A percentile compares a stretch with the other conserved stretches of the same genome.
phyloP scores from a whole-genome alignment of 352 stramenopile genomes.

The Globisporangium heterothallicum region DNA sequence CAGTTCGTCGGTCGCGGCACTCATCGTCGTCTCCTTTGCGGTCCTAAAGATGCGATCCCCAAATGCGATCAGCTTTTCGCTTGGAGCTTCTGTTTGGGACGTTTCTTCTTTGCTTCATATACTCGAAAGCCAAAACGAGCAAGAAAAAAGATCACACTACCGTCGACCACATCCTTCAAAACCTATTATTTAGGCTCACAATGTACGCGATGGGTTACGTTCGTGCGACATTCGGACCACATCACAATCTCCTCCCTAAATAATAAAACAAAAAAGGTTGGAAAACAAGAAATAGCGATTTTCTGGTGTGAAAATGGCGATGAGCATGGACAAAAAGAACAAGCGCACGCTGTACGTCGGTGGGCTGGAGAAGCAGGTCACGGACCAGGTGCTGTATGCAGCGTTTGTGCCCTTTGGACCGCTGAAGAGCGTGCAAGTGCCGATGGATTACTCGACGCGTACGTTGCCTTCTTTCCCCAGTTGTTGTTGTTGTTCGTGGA shows the following conservation, averaged over 20 bases:
- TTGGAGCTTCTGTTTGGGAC: slow-evolving; percentile 9
- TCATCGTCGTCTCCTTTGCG: slow-evolving; percentile 38
- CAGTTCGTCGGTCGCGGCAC: slow-evolving; percentile 68
- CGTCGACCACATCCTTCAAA: not conserved
- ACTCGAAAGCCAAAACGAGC: too few species aligned
- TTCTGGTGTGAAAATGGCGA: slow-evolving; percentile 17
- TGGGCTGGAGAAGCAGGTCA: slow-evolving; percentile 86
- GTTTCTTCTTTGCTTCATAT: slow-evolving; percentile 7
- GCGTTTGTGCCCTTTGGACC: slow-evolving; percentile 82
- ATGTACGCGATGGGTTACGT: not conserved
- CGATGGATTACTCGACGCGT: slow-evolving; percentile 65
- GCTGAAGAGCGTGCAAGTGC: slow-evolving; percentile 77
- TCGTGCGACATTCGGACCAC: slow-evolving; percentile 2
- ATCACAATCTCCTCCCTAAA: not conserved
- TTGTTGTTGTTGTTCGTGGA: not conserved
- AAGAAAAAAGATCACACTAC: slow-evolving; percentile 15
- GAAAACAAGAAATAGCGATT: too few species aligned
- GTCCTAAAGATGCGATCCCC: not conserved
- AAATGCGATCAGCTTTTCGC: slow-evolving; percentile 1
- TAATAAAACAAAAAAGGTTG: not conserved
- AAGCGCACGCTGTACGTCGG: slow-evolving; percentile 88
- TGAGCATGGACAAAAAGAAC: slow-evolving; percentile 33
- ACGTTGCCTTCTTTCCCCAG: slow-evolving; percentile 16
- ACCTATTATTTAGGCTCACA: not conserved
- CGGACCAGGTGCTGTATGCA: slow-evolving; percentile 80